These are phyloP conservation scores for Botryotinia globosa DNA, from an alignment of 2,329 filamentous ascomycete genomes.

Conservation along the genomic window DNA sequence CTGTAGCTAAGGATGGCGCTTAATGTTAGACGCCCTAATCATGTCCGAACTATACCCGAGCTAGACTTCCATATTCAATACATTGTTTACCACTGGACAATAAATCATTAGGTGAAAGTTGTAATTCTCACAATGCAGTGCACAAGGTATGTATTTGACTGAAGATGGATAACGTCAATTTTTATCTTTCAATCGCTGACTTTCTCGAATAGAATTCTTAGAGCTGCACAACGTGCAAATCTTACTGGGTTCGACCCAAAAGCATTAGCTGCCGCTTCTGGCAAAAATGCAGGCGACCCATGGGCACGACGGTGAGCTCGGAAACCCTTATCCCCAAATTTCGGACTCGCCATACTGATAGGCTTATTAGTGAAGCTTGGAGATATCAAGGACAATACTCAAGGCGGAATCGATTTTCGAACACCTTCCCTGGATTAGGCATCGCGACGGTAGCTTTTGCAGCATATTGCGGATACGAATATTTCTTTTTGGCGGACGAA, in stretches of 20 bases:
- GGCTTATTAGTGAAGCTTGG: constrained; percentile 89
- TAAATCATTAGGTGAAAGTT: not conserved
- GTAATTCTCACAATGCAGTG: constrained; percentile 34
- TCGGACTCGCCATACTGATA: constrained; percentile 21
- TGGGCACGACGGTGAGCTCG: constrained; percentile 61
- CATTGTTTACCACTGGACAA: constrained; percentile 9
- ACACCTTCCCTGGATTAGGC: constrained; percentile 83
- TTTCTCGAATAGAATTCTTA: constrained; percentile 34
- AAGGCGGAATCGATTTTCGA: constrained; percentile 84
- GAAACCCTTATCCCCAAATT: not conserved
- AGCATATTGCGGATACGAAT: constrained; percentile 85
- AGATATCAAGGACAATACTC: constrained; percentile 87
- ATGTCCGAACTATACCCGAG: not conserved
- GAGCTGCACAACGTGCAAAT: constrained; percentile 52
- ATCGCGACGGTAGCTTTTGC: constrained; percentile 90
- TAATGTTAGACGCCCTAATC: constrained; percentile 11
- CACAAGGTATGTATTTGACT: constrained; percentile 30
- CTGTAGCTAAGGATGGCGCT: not conserved
- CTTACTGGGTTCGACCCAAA: constrained; percentile 90
- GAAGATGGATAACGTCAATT: too few species aligned
- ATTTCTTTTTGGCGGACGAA: constrained; percentile 76
- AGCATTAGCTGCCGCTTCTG: constrained; percentile 71
- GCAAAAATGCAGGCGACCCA: constrained; percentile 59
- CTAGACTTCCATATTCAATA: constrained; percentile 8
- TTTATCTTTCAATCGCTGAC: constrained; percentile 22